Evolutionary conservation across 805 yeast genomes (phyloP), one percentile per base, ranked within the genome.

Genomic region (Yarrowia keelungensis): DNA sequence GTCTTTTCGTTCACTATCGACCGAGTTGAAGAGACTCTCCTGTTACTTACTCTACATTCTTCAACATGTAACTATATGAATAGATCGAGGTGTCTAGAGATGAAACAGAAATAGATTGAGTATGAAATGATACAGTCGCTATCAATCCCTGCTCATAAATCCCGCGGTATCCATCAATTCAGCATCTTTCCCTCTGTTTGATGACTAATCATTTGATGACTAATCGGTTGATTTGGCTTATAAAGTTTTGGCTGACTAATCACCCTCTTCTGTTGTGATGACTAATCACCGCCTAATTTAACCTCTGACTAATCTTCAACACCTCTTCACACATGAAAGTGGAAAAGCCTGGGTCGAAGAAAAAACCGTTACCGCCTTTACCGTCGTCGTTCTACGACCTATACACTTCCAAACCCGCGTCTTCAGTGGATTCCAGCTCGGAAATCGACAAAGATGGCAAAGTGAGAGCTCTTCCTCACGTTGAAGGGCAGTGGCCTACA

Each of bases 401-500:
- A 14, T 74, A 71, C 59, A 56, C 68, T 15, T 66, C 74, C 15
- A 67, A 62, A 9, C 76, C 76, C 42, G 70, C 32, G 38, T 66
- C 26, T 5, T 35, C 41, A 68, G 22, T 22, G 71, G 58, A 51
- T 56, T 14, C 53, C 12, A 15, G 8, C 12, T 3, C 62, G 71
- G 15, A 61, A 45, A 68, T 62, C 47, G 67, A 73, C 49, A 74
- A 74, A 39, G 50, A 70, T 14, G 75, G 75, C 2, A 54, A 70
- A 32, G 39, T 36, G 35, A 47, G 76, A 43, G 69, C 70, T 1
- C 36, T 69, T 14, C 69, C 68, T 1, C 76, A 74, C 59, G 70
- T 59, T 9, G 72, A 71, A 2, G 76, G 76, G 15, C 58, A 67
- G 26, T 74, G 74, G 73, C 76, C 76, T 11, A 65, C 72, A 10